Evolutionary conservation across 129 eudicot genomes (phyloP).

Genomic region (Lonicera japonica): DNA sequence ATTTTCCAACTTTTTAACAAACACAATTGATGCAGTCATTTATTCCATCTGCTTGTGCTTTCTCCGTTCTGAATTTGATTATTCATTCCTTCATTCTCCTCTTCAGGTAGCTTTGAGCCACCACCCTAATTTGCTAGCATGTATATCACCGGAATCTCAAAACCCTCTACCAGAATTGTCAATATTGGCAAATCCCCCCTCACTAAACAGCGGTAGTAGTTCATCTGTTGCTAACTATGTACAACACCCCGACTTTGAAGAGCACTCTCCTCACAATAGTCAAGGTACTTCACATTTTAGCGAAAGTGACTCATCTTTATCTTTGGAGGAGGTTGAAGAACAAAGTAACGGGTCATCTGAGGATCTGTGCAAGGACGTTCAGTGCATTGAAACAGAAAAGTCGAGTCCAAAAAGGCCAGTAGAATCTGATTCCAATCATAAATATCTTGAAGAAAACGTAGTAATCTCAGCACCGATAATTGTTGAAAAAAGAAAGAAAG

Average conservation of each 20-base stretch:
- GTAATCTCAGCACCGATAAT: constrained; percentile 19
- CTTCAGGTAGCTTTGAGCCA: constrained; percentile 41
- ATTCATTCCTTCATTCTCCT: constrained; percentile 10
- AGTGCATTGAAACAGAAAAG: constrained; percentile 58
- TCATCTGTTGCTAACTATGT: constrained; percentile 45
- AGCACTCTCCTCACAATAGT: constrained; percentile 22
- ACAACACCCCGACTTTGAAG: constrained; percentile 44
- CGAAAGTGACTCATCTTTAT: constrained; percentile 39
- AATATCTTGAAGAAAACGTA: constrained; percentile 25
- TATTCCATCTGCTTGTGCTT: background rate
- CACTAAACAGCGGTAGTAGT: constrained; percentile 46
- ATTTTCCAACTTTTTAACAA: background rate
- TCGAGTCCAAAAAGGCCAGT: constrained; percentile 10
- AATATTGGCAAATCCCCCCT: constrained; percentile 29
- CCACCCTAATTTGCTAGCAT: constrained; percentile 64
- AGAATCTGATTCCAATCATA: constrained; percentile 26
- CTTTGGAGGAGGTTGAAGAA: constrained; percentile 50
- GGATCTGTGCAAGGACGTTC: constrained; percentile 71
- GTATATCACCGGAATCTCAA: constrained; percentile 34
- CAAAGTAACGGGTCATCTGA: constrained; percentile 42
- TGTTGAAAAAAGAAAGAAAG: constrained; percentile 16
- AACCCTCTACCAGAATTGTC: constrained; percentile 27
- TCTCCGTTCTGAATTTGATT: constrained; percentile 10
- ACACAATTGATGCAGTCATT: background rate
- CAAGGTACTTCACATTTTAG: constrained; percentile 39